Base-by-base conservation (phyloP, 495 filamentous ascomycete genomes). In the Tuber melanosporum region DNA sequence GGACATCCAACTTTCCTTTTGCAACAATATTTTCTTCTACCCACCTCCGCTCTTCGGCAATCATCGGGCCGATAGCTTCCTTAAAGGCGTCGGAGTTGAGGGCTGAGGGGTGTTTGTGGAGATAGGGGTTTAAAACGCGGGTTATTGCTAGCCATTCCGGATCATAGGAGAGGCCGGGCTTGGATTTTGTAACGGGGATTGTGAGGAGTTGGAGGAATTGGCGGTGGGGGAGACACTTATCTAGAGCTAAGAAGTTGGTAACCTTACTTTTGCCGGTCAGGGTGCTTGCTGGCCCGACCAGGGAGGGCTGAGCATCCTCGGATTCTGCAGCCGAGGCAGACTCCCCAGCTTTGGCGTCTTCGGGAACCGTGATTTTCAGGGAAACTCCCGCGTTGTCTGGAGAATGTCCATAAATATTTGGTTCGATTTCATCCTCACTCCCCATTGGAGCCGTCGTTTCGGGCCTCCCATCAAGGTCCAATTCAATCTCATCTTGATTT, bases 141-240 rank as follows among this genome's bases (percentile, higher is more conserved):
- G 91, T 92, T 78, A 99, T 97, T 12, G 95, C 91, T 5, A 98
- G 89, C 94, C 94, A 99, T 85, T 99, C 95, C 44, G 90, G 90
- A 84, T 99, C 95, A 83, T 98, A 98, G 46, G 89, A 84, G 6
- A 98, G 89, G 84, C 82, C 77, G 82, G 84, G 20, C 80, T 84
- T 12, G 81, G 82, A 69, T 74, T 78, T 44, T 72, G 43, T 66
- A 71, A 62, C 75, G 66, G n/a, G 49, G 44, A 96, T 85, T 22
- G 90, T 87, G 26, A 91, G 83, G 7, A 98, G 85, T 76, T 97
- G 92, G 62, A 98, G 87, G 83, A 94, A 98, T n/a, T 93, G 87
- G 26, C 90, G 89, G 12, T 89, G 86, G 0, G 91, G 91, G 47
- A 94, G 87, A 78, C 91, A 93, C 83, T 99, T 99, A 85, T 97